Conservation (phyloP, 108 stramenopile species). For the Schizochytrium sp. region DNA sequence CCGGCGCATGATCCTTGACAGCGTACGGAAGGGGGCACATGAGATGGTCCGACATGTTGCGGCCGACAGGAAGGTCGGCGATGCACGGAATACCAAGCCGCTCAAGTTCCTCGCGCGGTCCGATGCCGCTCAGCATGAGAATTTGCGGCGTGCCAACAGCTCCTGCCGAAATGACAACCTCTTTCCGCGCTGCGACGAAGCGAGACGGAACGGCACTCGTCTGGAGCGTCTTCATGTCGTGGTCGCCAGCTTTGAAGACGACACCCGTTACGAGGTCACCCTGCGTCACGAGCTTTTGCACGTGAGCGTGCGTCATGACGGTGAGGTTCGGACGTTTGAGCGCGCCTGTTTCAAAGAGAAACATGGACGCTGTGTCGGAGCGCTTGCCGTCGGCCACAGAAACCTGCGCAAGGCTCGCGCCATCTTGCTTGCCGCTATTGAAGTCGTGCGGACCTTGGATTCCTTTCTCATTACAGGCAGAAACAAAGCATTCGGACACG, state of each 20-base stretch:
- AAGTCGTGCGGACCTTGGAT: slow-evolving; percentile 29
- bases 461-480: slow-evolving; percentile 32
- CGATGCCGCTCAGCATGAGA: slow-evolving; percentile 53
- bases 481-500: slow-evolving; percentile 10
- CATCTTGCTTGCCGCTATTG: slow-evolving; percentile 35
- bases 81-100: slow-evolving; percentile 27
- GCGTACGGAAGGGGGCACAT: background rate
- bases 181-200: slow-evolving; percentile 14
- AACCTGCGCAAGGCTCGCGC: background rate
- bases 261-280: background rate
- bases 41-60: slow-evolving; percentile 51
- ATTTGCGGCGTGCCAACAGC: slow-evolving; percentile 62
- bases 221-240: background rate
- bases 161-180: slow-evolving; percentile 61
- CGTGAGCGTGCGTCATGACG: background rate
- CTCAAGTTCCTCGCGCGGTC: slow-evolving; percentile 30
- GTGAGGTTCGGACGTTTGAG: background rate
- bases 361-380: background rate
- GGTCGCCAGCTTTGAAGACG: background rate
- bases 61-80: slow-evolving; percentile 46
- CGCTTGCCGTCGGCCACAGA: background rate
- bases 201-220: background rate
- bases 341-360: background rate
- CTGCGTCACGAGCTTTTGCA: background rate
- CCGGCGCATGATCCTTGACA: background rate